phyloP scores from a whole-genome alignment of 2,329 filamentous ascomycete genomes.

The Xylaria sp. region DNA sequence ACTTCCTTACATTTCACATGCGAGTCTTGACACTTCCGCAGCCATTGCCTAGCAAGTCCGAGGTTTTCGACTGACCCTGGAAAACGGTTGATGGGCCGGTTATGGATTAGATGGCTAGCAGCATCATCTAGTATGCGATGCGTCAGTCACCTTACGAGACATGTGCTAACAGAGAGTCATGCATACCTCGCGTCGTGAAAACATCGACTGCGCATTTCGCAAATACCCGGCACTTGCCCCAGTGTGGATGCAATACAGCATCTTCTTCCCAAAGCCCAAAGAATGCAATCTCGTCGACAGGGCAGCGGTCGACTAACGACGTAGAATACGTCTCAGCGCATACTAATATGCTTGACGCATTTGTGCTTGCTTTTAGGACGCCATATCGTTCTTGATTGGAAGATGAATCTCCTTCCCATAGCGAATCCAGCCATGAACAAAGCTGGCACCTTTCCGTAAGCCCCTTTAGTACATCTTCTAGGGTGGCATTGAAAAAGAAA shows the following conservation, averaged over 20 bases:
- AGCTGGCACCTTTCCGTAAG: constrained; percentile 12
- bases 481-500: constrained; percentile 18
- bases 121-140: not conserved
- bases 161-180: not conserved
- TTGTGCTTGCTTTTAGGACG: constrained; percentile 3
- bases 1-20: constrained; percentile 9
- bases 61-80: constrained; percentile 11
- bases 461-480: constrained; percentile 16
- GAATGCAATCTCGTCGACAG: constrained; percentile 19
- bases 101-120: constrained; percentile 9
- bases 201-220: constrained; percentile 19
- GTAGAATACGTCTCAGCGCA: constrained; percentile 22
- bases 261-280: constrained; percentile 27
- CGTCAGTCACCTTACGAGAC: not conserved
- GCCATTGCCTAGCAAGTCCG: constrained; percentile 10
- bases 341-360: constrained; percentile 13
- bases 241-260: not conserved
- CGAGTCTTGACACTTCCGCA: constrained; percentile 10
- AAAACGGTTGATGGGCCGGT: constrained; percentile 21
- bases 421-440: constrained; percentile 17
- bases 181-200: constrained; percentile 17
- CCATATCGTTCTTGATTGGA: constrained; percentile 13
- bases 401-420: constrained; percentile 9
- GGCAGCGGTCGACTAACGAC: constrained; percentile 17
- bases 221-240: constrained; percentile 23